These are phyloP conservation scores for Leishmania arabica DNA, from an alignment of 208 protist genomes.

Conservation along the genomic window DNA sequence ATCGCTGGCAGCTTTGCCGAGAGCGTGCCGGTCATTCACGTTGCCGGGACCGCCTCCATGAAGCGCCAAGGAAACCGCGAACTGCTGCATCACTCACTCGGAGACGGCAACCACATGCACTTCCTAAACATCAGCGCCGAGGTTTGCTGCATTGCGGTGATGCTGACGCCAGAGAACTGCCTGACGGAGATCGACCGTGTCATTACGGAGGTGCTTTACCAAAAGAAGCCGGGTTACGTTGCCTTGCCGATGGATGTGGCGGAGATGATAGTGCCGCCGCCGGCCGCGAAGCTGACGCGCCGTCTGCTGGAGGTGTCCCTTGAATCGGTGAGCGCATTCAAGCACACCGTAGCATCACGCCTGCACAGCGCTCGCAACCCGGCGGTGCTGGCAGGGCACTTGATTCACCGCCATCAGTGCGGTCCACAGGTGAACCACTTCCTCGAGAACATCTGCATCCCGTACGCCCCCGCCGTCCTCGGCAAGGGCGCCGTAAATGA, in stretches of 20 bases:
- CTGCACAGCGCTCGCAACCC: constrained; percentile 28
- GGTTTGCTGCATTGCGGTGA: constrained; percentile 41
- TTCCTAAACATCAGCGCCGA: constrained; percentile 41
- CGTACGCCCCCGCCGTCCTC: constrained; percentile 36
- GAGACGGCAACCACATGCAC: constrained; percentile 48
- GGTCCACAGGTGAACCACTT: constrained; percentile 34
- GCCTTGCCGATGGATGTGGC: constrained; percentile 45
- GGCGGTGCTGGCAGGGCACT: constrained; percentile 44
- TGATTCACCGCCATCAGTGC: constrained; percentile 40
- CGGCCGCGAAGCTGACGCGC: constrained; percentile 34
- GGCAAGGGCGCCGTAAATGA: constrained; percentile 56
- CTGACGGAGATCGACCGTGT: constrained; percentile 55
- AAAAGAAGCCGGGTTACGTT: constrained; percentile 61
- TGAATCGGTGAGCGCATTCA: constrained; percentile 36
- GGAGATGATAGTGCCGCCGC: constrained; percentile 34
- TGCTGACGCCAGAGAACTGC: constrained; percentile 51
- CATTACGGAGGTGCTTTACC: constrained; percentile 47
- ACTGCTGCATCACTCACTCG: constrained; percentile 57
- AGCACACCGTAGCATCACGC: constrained; percentile 21
- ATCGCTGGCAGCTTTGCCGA: constrained; percentile 42
- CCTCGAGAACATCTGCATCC: constrained; percentile 45
- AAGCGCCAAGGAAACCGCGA: constrained; percentile 27
- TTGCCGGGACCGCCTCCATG: constrained; percentile 39
- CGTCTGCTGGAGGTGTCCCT: constrained; percentile 28
- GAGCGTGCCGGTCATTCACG: constrained; percentile 54